Evolutionary conservation across 2,329 filamentous ascomycete genomes (phyloP), one percentile per base, ranked within the genome.

Genomic region (Sclerotinia borealis): DNA sequence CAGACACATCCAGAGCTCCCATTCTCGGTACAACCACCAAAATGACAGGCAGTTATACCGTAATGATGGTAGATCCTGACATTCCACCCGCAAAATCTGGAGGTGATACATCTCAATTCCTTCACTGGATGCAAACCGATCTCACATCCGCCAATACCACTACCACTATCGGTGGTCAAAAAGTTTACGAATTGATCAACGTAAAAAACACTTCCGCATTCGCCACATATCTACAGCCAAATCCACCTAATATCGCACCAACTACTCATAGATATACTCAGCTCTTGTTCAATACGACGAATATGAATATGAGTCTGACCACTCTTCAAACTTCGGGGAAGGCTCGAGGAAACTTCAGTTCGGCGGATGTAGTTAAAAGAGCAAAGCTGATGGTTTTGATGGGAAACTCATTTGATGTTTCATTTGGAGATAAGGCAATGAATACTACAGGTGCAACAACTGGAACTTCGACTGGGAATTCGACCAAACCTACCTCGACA

Each of bases 41-140:
- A 27, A 61, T 73, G 8, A 54, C 45, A 15, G 71, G 71, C 7
- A 70, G 67, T n/a, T 73, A 72, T 47, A 65, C 69, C 3, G n/a
- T 73, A 27, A 66, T 73, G 61, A 72, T 73, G 71, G 70, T 70
- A 1, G 71, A 73, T 41, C 68, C 69, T 1, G 71, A 73, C 43
- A 69, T 72, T 31, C 71, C 71, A 19, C 65, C 67, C 2, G 36
- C 56, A 17, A 65, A 54, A 34, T 47, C 55, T n/a, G 67, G 66
- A 2, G 66, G 67, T 4, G n/a, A 61, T 4, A 72, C 68, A 2
- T 63, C 62, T 25, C 56, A 71, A 65, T 64, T 73, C 47, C 70
- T 73, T 47, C 71, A 73, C 61, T 73, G 71, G 71, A 66, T 73
- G 63, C 71, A 73, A 65, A 36, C 68, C n/a, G 69, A 65, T 25